Evolutionary conservation across 495 filamentous ascomycete species (phyloP), one percentile per base, ranked within the genome.

Genomic region (Jackrogersella multiformis): DNA sequence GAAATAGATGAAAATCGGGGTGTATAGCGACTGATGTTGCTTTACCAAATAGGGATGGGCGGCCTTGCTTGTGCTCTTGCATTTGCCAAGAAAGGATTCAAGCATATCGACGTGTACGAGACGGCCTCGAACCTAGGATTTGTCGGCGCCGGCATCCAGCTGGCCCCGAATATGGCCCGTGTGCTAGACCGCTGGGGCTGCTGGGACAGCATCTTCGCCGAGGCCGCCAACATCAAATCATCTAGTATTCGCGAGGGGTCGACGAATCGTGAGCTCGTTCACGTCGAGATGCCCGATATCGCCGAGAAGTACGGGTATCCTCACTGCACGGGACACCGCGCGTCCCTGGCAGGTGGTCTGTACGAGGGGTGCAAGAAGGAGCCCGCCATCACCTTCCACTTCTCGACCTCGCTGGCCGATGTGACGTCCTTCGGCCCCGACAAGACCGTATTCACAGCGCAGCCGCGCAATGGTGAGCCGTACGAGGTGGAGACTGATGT

Each of bases 81-180:
- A 23, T 83, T 93, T 35, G 90, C 90, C 5, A 87, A 89, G 74
- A 84, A 86, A 73, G 91, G 89, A 12, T 92, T 92, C 77, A 86
- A 84, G 68, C 73, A 88, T 41, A 88, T 94, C 72, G 81, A 89
- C 52, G 86, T 94, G 41, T 94, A 86, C 69, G 90, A 94, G 73
- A 84, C 80, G 24, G 90, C 91, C 0, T 85, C 88, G 15, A 88
- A 90, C 57, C 79, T 94, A 2, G 91, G 91, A 26, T 94, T 94
- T 58, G 89, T 93, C 9, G 92, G 92, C 48, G 91, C 90, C 5
- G 91, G 91, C 24, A 92, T 94, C 68, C 90, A 94, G 74, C 81
- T 94, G 39, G 89, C 91, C 4, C 90, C 90, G 1, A 93, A 95
- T 61, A 90, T 94, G 81, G 86, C 86, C 21, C 87, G 89, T 0